These are phyloP conservation scores for Psophocarpus tetragonolobus DNA, from an alignment of 306 rosid genomes.

Conservation along the genomic window DNA sequence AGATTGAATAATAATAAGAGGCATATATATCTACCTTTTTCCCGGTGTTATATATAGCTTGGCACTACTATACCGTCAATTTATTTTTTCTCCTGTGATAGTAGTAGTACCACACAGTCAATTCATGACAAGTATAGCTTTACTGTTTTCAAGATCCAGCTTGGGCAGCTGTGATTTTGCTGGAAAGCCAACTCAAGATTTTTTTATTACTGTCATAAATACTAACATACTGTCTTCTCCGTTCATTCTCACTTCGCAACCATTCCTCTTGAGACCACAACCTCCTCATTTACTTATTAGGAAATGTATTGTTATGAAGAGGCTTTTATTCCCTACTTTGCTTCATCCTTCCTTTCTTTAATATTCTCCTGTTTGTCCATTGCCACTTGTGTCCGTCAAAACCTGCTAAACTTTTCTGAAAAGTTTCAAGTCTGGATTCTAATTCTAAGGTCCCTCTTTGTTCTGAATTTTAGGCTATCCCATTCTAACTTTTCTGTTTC, in stretches of 20 bases:
- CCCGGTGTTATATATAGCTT: not conserved
- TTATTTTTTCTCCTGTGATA: not conserved
- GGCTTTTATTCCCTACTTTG: not conserved
- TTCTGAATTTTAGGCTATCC: not conserved
- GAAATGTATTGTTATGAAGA: not conserved
- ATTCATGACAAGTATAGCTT: slow-evolving; percentile 14
- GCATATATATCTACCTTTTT: not conserved
- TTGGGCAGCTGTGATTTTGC: slow-evolving; percentile 42
- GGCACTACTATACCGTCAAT: not conserved
- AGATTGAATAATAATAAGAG: not conserved
- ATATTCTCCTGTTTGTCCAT: not conserved
- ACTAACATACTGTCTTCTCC: not conserved
- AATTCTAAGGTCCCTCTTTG: not conserved
- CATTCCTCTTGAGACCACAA: not conserved
- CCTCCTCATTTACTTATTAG: not conserved
- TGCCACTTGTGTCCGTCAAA: not conserved
- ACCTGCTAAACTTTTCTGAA: not conserved
- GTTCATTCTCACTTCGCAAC: not conserved
- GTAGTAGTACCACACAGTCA: not conserved
- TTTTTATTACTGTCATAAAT: slow-evolving; percentile 50
- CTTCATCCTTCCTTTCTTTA: not conserved
- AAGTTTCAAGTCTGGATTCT: not conserved
- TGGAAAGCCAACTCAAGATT: slow-evolving; percentile 41
- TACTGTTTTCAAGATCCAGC: slow-evolving; percentile 47
- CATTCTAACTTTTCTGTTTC: not conserved